A percentile compares a stretch with the other conserved stretches of the same genome.
Conservation (phyloP, 2,329 filamentous ascomycete species). For the Blastomyces parvus region DNA sequence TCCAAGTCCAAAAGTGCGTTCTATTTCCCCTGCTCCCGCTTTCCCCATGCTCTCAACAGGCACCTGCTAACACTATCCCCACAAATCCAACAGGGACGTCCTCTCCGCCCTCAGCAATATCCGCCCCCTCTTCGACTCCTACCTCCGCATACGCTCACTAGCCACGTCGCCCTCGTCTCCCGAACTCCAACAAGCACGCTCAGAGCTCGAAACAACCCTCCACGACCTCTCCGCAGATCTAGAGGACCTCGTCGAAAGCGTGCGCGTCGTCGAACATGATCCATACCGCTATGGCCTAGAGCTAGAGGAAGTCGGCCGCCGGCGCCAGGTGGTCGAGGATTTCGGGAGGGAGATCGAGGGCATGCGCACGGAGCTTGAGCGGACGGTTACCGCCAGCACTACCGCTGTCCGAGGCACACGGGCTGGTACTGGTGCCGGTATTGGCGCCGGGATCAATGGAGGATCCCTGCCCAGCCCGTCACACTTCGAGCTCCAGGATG, state of each 20-base stretch:
- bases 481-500: slow-evolving; percentile 42
- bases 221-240: slow-evolving; percentile 74
- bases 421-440: slow-evolving; percentile 30
- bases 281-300: slow-evolving; percentile 82
- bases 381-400: slow-evolving; percentile 32
- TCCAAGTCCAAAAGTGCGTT: slow-evolving; percentile 40
- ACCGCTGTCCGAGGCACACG: slow-evolving; percentile 23
- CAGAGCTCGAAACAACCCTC: slow-evolving; percentile 70
- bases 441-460: slow-evolving; percentile 28
- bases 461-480: slow-evolving; percentile 48
- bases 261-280: slow-evolving; percentile 76
- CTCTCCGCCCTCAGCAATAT: slow-evolving; percentile 70
- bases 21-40: slow-evolving; percentile 11
- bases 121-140: slow-evolving; percentile 83
- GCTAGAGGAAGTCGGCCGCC: slow-evolving; percentile 67
- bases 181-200: slow-evolving; percentile 53
- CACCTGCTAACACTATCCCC: background rate
- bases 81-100: slow-evolving; percentile 58
- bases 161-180: slow-evolving; percentile 62
- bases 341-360: slow-evolving; percentile 80
- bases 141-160: slow-evolving; percentile 87
- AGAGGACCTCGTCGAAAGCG: slow-evolving; percentile 75
- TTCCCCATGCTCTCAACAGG: background rate
- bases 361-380: slow-evolving; percentile 74
- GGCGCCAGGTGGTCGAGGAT: slow-evolving; percentile 75